A percentile compares a stretch with the other conserved stretches of the same genome.
phyloP scores from a whole-genome alignment of 2,329 filamentous ascomycete species.

The Epichloe gansuensis region DNA sequence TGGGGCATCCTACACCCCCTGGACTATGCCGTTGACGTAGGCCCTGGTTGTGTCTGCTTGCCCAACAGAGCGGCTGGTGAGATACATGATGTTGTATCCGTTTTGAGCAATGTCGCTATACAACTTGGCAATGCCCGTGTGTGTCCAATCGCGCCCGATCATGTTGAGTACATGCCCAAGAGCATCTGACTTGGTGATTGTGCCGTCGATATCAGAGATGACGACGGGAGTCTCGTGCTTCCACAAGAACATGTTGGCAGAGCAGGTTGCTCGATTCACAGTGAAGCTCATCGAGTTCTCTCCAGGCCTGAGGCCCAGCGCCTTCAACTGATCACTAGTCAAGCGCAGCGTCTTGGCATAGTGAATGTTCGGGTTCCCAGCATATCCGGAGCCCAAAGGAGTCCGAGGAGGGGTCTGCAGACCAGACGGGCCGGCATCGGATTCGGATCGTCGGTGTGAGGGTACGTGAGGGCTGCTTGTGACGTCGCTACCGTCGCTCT shows the following conservation, averaged over 20 bases:
- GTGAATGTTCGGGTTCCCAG: conserved; percentile 64
- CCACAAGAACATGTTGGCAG: conserved; percentile 91
- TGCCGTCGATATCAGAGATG: conserved; percentile 97
- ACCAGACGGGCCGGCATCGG: conserved; percentile 44
- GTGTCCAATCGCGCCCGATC: conserved; percentile 97
- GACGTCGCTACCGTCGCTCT: conserved; percentile 69
- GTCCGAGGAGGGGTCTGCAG: conserved; percentile 55
- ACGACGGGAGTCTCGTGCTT: conserved; percentile 83
- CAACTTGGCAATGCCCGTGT: conserved; percentile 89
- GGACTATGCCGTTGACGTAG: conserved; percentile 79
- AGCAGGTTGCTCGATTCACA: conserved; percentile 87
- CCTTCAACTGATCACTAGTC: conserved; percentile 90
- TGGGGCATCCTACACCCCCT: conserved; percentile 84
- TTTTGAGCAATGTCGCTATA: conserved; percentile 93
- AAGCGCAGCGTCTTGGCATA: conserved; percentile 94
- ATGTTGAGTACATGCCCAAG: conserved; percentile 90
- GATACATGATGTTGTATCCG: conserved; percentile 97
- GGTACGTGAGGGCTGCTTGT: conserved; percentile 34
- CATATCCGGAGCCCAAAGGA: conserved; percentile 52
- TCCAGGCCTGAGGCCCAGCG: conserved; percentile 69
- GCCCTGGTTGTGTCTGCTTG: conserved; percentile 83
- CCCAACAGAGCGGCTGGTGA: conserved; percentile 87
- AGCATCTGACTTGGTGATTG: conserved; percentile 95
- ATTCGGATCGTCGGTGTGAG: conserved; percentile 53
- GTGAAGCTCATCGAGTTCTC: conserved; percentile 92